Evolutionary conservation across 805 yeast species (phyloP).

Genomic region (Yarrowia sp.): DNA sequence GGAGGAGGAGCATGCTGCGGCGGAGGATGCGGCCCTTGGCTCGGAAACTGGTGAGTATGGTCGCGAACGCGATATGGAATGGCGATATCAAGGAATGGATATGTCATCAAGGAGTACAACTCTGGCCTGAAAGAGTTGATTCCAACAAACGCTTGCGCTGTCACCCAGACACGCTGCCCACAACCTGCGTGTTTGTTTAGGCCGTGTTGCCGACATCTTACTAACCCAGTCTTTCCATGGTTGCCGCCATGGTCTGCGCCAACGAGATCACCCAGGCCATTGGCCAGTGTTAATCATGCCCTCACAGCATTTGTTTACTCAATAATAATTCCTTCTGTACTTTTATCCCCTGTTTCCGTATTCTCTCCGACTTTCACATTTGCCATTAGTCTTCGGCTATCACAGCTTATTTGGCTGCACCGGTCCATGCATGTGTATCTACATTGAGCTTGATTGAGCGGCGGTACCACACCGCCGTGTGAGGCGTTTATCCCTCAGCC

Average conservation of each 20-base stretch:
- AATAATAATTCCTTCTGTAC: constrained; percentile 13
- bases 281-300: constrained; percentile 10
- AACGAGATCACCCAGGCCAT: constrained; percentile 21
- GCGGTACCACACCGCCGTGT: neutral
- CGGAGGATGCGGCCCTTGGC: constrained; percentile 5
- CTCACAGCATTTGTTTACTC: neutral
- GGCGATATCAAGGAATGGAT: too few relatives aligned
- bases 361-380: neutral
- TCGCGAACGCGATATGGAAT: neutral
- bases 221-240: constrained; percentile 23
- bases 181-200: too few relatives aligned
- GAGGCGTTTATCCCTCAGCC: neutral
- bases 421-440: neutral
- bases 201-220: neutral
- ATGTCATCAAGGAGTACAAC: too few relatives aligned
- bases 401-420: neutral
- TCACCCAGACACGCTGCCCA: too few relatives aligned
- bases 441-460: too few relatives aligned
- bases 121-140: too few relatives aligned
- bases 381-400: neutral
- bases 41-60: constrained; percentile 9
- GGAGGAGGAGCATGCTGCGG: constrained; percentile 7
- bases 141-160: too few relatives aligned
- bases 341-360: neutral
- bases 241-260: constrained; percentile 22